These are phyloP conservation scores for Tricholoma matsutake DNA, from an alignment of 768 basidiomycete genomes.

Conservation along the genomic window DNA sequence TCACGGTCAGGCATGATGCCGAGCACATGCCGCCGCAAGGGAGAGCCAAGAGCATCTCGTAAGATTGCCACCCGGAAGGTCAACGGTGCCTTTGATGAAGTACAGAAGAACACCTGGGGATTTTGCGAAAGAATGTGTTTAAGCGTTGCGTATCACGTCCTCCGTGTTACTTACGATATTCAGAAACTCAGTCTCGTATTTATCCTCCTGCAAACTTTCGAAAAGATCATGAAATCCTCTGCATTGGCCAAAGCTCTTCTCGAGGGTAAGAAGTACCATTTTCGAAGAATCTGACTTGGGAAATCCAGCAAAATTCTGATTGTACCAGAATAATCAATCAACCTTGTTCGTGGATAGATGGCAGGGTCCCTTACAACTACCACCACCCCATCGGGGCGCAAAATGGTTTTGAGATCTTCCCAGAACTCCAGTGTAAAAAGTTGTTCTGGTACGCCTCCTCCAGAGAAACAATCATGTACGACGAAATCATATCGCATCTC, in stretches of 20 bases:
- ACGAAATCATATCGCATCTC: conserved; percentile 60
- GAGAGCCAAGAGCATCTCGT: conserved; percentile 68
- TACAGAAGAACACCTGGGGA: conserved; percentile 80
- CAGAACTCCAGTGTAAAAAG: conserved; percentile 87
- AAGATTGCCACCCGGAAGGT: conserved; percentile 53
- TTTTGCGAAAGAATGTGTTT: neutral
- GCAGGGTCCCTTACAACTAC: conserved; percentile 65
- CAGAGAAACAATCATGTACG: conserved; percentile 92
- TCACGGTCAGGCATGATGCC: conserved; percentile 50
- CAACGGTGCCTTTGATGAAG: conserved; percentile 47
- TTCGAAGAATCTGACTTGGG: conserved; percentile 58
- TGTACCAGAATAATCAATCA: neutral
- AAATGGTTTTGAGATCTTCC: conserved; percentile 58
- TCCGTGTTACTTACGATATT: conserved; percentile 60
- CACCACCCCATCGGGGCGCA: conserved; percentile 71
- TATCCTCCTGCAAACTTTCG: conserved; percentile 40
- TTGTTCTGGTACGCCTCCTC: conserved; percentile 85
- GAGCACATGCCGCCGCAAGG: conserved; percentile 62
- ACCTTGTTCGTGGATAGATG: neutral
- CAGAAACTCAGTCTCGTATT: conserved; percentile 50
- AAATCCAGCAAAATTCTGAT: conserved; percentile 82
- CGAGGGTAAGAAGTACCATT: conserved; percentile 68
- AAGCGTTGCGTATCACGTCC: neutral
- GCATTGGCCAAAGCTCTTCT: conserved; percentile 71
- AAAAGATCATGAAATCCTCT: conserved; percentile 78